Conservation (phyloP, 345 rosid species). For the Brassica nigra region DNA sequence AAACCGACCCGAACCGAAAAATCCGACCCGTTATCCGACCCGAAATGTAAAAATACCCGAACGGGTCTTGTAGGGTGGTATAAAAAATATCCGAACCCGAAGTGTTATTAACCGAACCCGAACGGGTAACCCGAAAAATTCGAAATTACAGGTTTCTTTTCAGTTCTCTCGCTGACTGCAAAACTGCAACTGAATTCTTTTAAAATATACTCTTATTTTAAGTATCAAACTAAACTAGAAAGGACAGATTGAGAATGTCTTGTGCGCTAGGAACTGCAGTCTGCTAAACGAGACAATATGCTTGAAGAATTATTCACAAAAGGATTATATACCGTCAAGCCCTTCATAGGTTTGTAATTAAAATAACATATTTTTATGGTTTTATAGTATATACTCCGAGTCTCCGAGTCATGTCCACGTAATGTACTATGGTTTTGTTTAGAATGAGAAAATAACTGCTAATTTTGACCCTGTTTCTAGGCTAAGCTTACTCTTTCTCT, state of each 20-base stretch:
- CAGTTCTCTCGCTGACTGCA: not conserved
- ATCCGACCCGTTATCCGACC: no score
- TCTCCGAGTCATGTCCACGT: not conserved
- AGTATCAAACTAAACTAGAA: not conserved
- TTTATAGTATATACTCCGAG: not conserved
- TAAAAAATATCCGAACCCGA: no score
- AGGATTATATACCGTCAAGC: not conserved
- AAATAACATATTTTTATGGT: not conserved
- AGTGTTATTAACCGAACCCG: no score
- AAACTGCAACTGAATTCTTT: not conserved
- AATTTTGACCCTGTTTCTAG: not conserved
- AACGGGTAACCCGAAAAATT: no score
- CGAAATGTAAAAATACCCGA: no score
- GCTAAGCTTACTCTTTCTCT: not conserved
- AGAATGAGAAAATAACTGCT: not conserved
- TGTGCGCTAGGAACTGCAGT: not conserved
- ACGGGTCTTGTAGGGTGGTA: no score
- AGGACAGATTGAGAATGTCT: not conserved
- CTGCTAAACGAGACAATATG: not conserved
- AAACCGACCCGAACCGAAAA: no score
- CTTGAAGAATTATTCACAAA: not conserved
- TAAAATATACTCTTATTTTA: not conserved
- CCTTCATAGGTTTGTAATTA: not conserved
- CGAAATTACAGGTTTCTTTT: not conserved
- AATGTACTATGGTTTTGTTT: not conserved